Percentiles rank a stretch among this genome's conserved stretches.
Evolutionary conservation across 768 basidiomycete species (phyloP).

Genomic region (Boletus sensibilis): DNA sequence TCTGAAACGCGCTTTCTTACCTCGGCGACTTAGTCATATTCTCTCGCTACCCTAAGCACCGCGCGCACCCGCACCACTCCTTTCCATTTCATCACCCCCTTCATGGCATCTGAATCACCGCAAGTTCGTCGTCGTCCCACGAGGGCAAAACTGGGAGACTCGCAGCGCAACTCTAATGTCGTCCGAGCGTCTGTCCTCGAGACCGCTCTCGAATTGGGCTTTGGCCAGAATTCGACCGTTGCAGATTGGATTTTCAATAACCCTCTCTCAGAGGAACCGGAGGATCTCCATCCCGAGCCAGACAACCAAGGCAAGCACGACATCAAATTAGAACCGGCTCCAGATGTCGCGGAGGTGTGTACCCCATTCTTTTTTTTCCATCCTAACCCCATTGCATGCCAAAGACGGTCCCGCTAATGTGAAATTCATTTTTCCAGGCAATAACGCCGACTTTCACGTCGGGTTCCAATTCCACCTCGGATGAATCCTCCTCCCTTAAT

Average conservation of each 20-base stretch:
- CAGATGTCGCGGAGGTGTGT: constrained; percentile 32
- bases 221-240: constrained; percentile 57
- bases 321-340: constrained; percentile 11
- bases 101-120: constrained; percentile 22
- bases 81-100: constrained; percentile 12
- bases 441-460: constrained; percentile 38
- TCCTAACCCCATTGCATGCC: not conserved
- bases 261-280: constrained; percentile 55
- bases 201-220: constrained; percentile 65
- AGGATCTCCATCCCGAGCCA: constrained; percentile 33
- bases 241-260: constrained; percentile 75
- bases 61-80: constrained; percentile 13
- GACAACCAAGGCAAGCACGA: not conserved
- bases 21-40: constrained; percentile 1
- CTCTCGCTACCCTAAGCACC: not conserved
- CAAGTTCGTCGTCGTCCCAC: constrained; percentile 32
- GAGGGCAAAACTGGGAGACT: constrained; percentile 11
- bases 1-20: constrained; percentile 6
- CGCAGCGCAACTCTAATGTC: constrained; percentile 50
- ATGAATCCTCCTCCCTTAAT: constrained; percentile 39
- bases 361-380: not conserved
- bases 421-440: constrained; percentile 18
- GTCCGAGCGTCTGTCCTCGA: constrained; percentile 75
- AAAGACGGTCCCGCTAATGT: constrained; percentile 6
- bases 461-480: constrained; percentile 42